These are phyloP conservation scores for Penicillium sp. DNA, from an alignment of 2,329 filamentous ascomycete species.

Conservation along the genomic window DNA sequence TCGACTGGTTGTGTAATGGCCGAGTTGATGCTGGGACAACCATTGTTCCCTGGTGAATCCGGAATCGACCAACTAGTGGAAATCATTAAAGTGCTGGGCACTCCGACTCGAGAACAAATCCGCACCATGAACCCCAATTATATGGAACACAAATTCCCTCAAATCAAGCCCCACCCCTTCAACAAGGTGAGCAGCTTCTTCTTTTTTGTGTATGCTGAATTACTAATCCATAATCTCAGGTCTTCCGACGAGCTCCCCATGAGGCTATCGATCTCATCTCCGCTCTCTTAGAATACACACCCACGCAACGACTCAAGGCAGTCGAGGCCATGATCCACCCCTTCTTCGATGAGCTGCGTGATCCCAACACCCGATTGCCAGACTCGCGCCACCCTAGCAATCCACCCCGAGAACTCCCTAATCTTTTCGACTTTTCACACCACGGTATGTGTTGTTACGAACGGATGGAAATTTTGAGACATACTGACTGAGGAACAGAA, in stretches of 20 bases:
- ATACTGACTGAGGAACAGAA: conserved; percentile 56
- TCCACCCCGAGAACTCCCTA: conserved; percentile 74
- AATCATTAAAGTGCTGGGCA: conserved; percentile 98
- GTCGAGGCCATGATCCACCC: conserved; percentile 97
- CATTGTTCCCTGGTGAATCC: conserved; percentile 95
- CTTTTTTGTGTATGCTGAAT: not conserved
- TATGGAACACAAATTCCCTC: conserved; percentile 99
- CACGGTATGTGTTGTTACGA: conserved; percentile 88
- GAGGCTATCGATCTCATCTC: conserved; percentile 95
- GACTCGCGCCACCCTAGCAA: conserved; percentile 89
- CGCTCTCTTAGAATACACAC: conserved; percentile 90
- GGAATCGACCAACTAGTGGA: conserved; percentile 98
- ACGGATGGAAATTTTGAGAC: no score
- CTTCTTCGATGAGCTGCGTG: conserved; percentile 95
- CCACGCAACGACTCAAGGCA: conserved; percentile 87
- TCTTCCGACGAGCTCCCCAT: conserved; percentile 92
- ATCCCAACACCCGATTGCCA: conserved; percentile 83
- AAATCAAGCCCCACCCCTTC: conserved; percentile 99
- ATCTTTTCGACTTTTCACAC: conserved; percentile 86
- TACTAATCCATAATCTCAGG: conserved; percentile 42
- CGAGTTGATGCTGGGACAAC: conserved; percentile 96
- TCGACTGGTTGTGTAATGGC: conserved; percentile 99
- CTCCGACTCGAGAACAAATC: conserved; percentile 94
- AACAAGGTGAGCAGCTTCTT: conserved; percentile 62
- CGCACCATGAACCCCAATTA: conserved; percentile 99